These are phyloP conservation scores for Fusarium sambucinum DNA, from an alignment of 2,329 filamentous ascomycete genomes.

Conservation along the genomic window DNA sequence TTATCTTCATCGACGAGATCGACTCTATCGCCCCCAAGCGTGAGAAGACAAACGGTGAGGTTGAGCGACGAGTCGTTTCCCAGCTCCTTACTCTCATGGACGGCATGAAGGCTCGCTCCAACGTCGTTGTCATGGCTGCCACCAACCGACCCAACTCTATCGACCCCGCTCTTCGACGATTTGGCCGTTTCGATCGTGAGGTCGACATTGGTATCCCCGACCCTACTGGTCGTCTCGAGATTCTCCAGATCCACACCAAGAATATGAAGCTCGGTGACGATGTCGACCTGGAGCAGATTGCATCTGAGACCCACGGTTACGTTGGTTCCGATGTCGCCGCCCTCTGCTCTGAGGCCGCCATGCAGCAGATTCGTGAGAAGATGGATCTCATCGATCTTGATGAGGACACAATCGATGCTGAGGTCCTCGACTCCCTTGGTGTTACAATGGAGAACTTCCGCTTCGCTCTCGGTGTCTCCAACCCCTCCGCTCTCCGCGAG, in stretches of 20 bases:
- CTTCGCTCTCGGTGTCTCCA: conserved; percentile 96
- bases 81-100: conserved; percentile 98
- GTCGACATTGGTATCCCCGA: conserved; percentile 98
- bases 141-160: conserved; percentile 99
- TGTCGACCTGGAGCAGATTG: conserved; percentile 96
- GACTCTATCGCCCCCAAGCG: conserved; percentile 99
- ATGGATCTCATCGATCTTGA: conserved; percentile 99
- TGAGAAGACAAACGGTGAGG: conserved; percentile 99
- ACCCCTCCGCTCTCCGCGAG: conserved; percentile 97
- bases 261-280: conserved; percentile 99
- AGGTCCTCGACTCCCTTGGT: conserved; percentile 96
- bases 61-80: conserved; percentile 97
- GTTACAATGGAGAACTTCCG: conserved; percentile 99
- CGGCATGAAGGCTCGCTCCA: conserved; percentile 99
- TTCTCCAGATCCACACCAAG: conserved; percentile 99
- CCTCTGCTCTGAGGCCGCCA: conserved; percentile 97
- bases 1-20: conserved; percentile 99
- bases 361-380: conserved; percentile 99
- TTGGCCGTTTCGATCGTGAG: conserved; percentile 98
- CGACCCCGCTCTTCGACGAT: conserved; percentile 95
- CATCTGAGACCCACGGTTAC: conserved; percentile 97
- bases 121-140: conserved; percentile 98
- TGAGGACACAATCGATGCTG: conserved; percentile 98
- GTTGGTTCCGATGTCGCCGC: conserved; percentile 98
- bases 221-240: conserved; percentile 97